phyloP scores from a whole-genome alignment of 257 asterid species.

The Verbascum thapsus region DNA sequence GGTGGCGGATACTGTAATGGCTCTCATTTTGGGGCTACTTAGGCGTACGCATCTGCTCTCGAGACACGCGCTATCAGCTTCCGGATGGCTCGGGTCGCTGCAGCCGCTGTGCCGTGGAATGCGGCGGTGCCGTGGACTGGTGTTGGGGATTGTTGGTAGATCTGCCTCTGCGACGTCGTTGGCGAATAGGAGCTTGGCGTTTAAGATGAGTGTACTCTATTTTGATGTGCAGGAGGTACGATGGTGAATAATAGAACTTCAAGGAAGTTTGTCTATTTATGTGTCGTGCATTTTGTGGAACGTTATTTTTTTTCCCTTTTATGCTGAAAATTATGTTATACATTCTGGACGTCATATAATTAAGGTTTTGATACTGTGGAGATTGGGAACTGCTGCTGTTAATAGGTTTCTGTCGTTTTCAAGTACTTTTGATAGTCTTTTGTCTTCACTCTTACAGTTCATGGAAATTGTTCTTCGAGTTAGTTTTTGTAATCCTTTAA shows the following conservation, averaged over 20 bases:
- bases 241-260: neutral
- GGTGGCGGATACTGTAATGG: conserved; percentile 99
- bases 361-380: conserved; percentile 5
- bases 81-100: conserved; percentile 98
- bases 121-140: conserved; percentile 63
- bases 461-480: neutral
- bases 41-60: conserved; percentile 96
- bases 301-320: neutral
- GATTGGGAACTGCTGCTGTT: neutral
- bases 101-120: conserved; percentile 99
- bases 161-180: conserved; percentile 90
- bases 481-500: conserved; percentile 1
- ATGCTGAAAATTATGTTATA: neutral
- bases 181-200: conserved; percentile 91
- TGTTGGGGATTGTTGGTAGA: conserved; percentile 92
- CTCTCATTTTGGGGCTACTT: conserved; percentile 78
- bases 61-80: conserved; percentile 81
- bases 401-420: neutral
- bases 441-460: neutral
- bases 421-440: neutral
- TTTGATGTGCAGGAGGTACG: conserved; percentile 91
- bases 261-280: neutral
- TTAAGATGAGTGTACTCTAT: conserved; percentile 93
- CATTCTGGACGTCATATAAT: neutral
- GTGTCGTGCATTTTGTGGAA: conserved; percentile 3